Conservation (phyloP, 73 alveolate genomes). For the Urostyla sp. region DNA sequence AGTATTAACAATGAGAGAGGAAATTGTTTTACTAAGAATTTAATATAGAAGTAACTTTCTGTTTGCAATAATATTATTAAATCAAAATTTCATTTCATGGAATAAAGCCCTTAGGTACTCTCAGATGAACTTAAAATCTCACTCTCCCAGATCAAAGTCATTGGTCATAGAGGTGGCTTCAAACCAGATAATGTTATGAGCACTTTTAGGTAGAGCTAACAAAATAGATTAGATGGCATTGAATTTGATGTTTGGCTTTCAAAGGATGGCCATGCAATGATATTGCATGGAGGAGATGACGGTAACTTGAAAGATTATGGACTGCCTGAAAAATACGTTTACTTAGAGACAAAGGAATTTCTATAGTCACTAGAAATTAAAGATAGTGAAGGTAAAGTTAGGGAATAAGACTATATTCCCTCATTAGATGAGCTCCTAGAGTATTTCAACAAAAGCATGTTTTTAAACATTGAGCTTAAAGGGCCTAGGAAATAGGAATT, state of each 20-base stretch:
- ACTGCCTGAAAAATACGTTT: slow-evolving; percentile 24
- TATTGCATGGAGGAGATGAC: slow-evolving; percentile 50
- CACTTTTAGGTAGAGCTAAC: slow-evolving; percentile 20
- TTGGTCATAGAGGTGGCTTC: slow-evolving; percentile 55
- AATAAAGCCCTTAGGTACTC: too few relatives aligned
- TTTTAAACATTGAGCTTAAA: slow-evolving; percentile 37
- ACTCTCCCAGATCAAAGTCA: background rate
- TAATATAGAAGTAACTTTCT: too few relatives aligned
- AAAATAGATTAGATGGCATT: slow-evolving; percentile 34
- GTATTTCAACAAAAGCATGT: slow-evolving; percentile 13
- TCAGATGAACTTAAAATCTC: too few relatives aligned
- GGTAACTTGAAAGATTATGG: slow-evolving; percentile 55
- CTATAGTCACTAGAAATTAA: slow-evolving; percentile 17
- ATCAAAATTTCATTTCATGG: too few relatives aligned
- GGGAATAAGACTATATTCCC: slow-evolving; percentile 40
- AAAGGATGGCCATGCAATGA: slow-evolving; percentile 24
- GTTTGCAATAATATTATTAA: too few relatives aligned
- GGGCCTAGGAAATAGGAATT: slow-evolving; percentile 45
- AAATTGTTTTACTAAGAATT: too few relatives aligned
- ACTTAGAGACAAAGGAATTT: slow-evolving; percentile 19
- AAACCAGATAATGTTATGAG: slow-evolving; percentile 43
- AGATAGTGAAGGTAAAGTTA: too few relatives aligned
- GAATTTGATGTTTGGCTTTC: slow-evolving; percentile 54
- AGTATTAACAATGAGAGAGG: too few relatives aligned
- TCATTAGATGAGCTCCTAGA: slow-evolving; percentile 23